Conservation (phyloP, 2,329 filamentous ascomycete species). For the Neopestalotiopsis clavispora region DNA sequence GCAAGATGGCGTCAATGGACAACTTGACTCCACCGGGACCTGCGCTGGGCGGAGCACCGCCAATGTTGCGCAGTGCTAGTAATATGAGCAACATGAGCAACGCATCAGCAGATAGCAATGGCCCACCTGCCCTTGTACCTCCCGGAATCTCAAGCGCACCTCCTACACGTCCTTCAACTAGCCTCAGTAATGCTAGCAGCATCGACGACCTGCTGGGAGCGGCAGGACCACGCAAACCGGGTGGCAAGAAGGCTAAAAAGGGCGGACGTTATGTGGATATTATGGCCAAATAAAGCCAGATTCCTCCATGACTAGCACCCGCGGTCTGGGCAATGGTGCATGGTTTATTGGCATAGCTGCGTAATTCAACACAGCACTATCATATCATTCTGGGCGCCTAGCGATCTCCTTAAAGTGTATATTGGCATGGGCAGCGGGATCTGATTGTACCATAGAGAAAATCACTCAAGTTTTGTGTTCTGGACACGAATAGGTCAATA, state of each 20-base stretch:
- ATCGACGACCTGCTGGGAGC: constrained; percentile 91
- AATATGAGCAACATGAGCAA: constrained; percentile 45
- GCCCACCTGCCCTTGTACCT: constrained; percentile 18
- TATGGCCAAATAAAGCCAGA: constrained; percentile 70
- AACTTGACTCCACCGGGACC: constrained; percentile 36
- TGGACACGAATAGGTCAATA: background rate
- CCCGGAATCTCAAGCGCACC: constrained; percentile 52
- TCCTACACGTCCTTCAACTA: constrained; percentile 74
- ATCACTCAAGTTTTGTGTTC: background rate
- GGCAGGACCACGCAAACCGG: constrained; percentile 69
- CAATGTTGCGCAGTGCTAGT: constrained; percentile 54
- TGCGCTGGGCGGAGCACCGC: constrained; percentile 35
- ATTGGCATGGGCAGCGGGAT: background rate
- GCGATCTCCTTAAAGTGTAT: background rate
- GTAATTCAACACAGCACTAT: background rate
- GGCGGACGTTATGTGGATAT: constrained; percentile 92
- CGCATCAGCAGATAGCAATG: constrained; percentile 12
- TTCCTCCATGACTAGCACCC: background rate
- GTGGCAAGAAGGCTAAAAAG: constrained; percentile 75
- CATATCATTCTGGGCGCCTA: background rate
- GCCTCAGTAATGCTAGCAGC: constrained; percentile 89
- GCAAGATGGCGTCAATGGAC: constrained; percentile 41
- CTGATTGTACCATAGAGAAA: background rate
- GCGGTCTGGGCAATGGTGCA: background rate
- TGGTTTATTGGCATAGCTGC: background rate